A percentile compares a stretch with the other conserved stretches of the same genome.
These are phyloP conservation scores for Curvularia lunata DNA, from an alignment of 2,329 filamentous ascomycete species.

Conservation along the genomic window DNA sequence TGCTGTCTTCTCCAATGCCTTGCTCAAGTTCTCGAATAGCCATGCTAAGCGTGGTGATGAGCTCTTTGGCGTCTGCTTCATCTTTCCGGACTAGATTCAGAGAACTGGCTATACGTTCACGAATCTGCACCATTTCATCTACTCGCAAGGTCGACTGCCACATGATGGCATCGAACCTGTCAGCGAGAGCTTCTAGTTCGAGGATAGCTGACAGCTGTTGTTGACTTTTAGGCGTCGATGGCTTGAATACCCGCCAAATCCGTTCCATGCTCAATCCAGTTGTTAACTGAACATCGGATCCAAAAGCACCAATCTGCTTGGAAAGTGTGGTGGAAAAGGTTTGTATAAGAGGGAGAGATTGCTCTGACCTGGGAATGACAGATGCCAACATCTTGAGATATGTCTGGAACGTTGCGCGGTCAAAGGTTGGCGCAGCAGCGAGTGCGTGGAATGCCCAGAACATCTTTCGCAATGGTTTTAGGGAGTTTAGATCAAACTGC, in stretches of 20 bases:
- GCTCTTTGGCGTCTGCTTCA: conserved; percentile 38
- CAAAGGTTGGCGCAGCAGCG: conserved; percentile 52
- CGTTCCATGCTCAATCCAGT: conserved; percentile 81
- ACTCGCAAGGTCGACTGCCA: conserved; percentile 44
- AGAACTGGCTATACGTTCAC: conserved; percentile 44
- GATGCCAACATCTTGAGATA: conserved; percentile 53
- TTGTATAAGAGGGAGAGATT: conserved; percentile 27
- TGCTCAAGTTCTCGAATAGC: conserved; percentile 43
- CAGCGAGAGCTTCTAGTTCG: conserved; percentile 54
- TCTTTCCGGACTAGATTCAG: conserved; percentile 40
- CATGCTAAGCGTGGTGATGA: conserved; percentile 36
- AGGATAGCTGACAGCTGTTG: conserved; percentile 50
- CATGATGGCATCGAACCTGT: conserved; percentile 53
- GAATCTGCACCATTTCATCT: conserved; percentile 46
- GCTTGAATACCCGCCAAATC: conserved; percentile 76
- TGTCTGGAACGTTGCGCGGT: conserved; percentile 62
- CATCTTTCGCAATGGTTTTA: conserved; percentile 46
- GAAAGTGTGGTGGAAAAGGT: conserved; percentile 34
- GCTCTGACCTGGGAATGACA: conserved; percentile 11
- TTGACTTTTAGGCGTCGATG: conserved; percentile 56
- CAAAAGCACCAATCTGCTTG: conserved; percentile 58
- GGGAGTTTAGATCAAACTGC: conserved; percentile 20
- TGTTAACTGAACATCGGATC: conserved; percentile 71
- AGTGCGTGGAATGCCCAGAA: conserved; percentile 59
- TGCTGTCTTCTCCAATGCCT: conserved; percentile 36